A percentile compares a stretch with the other conserved stretches of the same genome.
phyloP scores from a whole-genome alignment of 1,139 yeast species.

The Yamadazyma kanchanaburiensis region DNA sequence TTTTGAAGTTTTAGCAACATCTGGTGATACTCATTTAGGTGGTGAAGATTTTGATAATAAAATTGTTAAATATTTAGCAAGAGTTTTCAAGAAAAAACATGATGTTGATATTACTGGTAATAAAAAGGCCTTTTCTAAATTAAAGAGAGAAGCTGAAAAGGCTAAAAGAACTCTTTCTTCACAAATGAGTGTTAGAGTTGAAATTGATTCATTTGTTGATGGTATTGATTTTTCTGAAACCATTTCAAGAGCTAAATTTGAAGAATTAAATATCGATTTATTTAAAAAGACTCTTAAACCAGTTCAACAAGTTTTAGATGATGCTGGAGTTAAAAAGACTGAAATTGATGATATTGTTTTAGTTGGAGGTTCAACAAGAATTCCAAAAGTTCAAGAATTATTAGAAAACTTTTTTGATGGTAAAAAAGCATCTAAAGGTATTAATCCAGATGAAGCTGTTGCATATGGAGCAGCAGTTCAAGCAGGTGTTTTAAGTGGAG shows the following conservation, averaged over 20 bases:
- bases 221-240: slow-evolving; percentile 95
- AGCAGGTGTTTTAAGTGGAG: slow-evolving; percentile 92
- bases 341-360: slow-evolving; percentile 90
- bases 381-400: slow-evolving; percentile 93
- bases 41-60: slow-evolving; percentile 97
- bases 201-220: slow-evolving; percentile 91
- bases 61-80: slow-evolving; percentile 80
- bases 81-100: slow-evolving; percentile 86
- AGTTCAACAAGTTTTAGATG: slow-evolving; percentile 88
- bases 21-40: slow-evolving; percentile 56
- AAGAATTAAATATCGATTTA: slow-evolving; percentile 82
- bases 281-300: slow-evolving; percentile 91
- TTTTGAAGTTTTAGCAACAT: slow-evolving; percentile 50
- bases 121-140: slow-evolving; percentile 79
- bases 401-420: slow-evolving; percentile 86
- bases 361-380: slow-evolving; percentile 98
- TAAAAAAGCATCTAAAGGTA: slow-evolving; percentile 92
- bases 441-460: slow-evolving; percentile 81
- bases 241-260: slow-evolving; percentile 91
- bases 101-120: slow-evolving; percentile 70
- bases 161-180: slow-evolving; percentile 93
- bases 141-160: slow-evolving; percentile 95
- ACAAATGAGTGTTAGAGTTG: slow-evolving; percentile 86
- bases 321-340: slow-evolving; percentile 77
- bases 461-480: slow-evolving; percentile 64